Evolutionary conservation across 1,139 yeast species (phyloP).

Genomic region (Saccharomyces hybrid): DNA sequence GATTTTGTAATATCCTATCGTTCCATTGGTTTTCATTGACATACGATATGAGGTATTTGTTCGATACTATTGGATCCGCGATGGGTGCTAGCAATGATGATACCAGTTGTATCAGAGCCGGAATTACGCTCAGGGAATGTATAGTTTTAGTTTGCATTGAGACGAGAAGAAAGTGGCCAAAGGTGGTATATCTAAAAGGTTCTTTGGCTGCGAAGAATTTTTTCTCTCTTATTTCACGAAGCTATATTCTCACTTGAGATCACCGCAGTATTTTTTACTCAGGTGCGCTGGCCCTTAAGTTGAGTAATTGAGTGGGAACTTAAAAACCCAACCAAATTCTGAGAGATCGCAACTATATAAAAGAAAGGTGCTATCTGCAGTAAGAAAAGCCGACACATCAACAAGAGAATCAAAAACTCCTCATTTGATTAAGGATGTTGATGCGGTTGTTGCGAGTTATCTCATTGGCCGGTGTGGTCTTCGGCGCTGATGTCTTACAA

Average conservation of each 20-base stretch:
- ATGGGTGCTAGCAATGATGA: constrained; percentile 14
- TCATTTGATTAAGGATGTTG: not conserved
- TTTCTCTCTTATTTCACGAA: not conserved
- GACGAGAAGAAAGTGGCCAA: not conserved
- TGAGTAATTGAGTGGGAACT: not conserved
- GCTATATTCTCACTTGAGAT: not conserved
- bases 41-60: constrained; percentile 21
- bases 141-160: not conserved
- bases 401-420: not conserved
- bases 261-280: not conserved
- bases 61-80: constrained; percentile 17
- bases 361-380: not conserved
- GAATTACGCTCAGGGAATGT: not conserved
- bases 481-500: not conserved
- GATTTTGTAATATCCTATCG: constrained; percentile 7
- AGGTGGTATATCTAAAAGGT: not conserved
- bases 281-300: not conserved
- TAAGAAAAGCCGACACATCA: too few relatives aligned
- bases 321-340: not conserved
- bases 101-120: not conserved
- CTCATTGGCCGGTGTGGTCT: not conserved
- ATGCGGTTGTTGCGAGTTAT: not conserved
- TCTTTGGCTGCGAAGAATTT: not conserved
- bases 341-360: not conserved
- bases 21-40: constrained; percentile 16